phyloP scores from a whole-genome alignment of 2,329 filamentous ascomycete species.

The Colletotrichum orbiculare region DNA sequence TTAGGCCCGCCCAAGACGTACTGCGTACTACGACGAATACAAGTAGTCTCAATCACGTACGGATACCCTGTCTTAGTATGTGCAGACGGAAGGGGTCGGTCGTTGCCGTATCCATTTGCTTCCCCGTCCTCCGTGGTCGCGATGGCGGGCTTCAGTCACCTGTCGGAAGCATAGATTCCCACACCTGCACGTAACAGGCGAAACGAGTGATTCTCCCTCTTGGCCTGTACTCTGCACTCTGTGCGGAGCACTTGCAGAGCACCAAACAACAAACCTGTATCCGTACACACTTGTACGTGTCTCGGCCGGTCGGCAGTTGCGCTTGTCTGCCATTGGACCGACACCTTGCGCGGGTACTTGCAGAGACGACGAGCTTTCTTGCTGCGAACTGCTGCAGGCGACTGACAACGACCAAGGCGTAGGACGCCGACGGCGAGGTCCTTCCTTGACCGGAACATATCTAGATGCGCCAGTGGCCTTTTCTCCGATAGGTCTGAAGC shows the following conservation, averaged over 20 bases:
- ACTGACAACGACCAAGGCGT: conserved; percentile 7
- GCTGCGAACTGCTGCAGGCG: conserved; percentile 34
- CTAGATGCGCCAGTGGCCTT: conserved; percentile 1
- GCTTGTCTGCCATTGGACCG: background rate
- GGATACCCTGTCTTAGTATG: too few relatives aligned
- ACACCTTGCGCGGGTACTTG: background rate
- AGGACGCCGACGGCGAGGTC: conserved; percentile 1
- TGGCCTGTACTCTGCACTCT: too few relatives aligned
- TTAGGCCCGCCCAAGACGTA: too few relatives aligned
- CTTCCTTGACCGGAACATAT: conserved; percentile 11
- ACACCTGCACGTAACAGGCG: conserved; percentile 5
- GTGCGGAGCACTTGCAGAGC: too few relatives aligned
- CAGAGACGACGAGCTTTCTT: conserved; percentile 1
- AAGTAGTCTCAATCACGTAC: too few relatives aligned
- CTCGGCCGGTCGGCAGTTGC: conserved; percentile 29
- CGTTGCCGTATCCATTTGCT: too few relatives aligned
- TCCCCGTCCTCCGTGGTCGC: background rate
- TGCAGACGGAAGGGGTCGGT: too few relatives aligned
- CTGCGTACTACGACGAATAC: too few relatives aligned
- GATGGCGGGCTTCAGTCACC: conserved; percentile 13
- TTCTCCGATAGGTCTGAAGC: conserved; percentile 31
- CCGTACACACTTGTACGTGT: background rate
- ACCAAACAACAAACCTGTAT: background rate
- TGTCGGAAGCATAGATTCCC: conserved; percentile 15
- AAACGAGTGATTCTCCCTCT: background rate